phyloP scores from a whole-genome alignment of 768 basidiomycete species.

The Rhodotorula sphaerocarpa region DNA sequence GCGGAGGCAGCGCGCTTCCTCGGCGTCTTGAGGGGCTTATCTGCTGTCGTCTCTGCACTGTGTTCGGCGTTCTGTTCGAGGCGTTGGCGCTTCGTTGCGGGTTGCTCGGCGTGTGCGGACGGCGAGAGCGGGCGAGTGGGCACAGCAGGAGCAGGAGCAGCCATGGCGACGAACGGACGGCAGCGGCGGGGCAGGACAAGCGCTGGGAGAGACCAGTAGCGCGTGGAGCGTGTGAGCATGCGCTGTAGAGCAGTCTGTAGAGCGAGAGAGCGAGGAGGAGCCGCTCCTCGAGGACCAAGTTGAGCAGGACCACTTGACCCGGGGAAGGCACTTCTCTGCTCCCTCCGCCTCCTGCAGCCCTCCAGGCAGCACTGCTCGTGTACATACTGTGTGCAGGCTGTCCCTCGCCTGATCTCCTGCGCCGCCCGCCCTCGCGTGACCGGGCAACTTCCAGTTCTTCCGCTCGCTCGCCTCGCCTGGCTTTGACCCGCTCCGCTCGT shows the following conservation, averaged over 20 bases:
- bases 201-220: neutral
- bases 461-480: neutral
- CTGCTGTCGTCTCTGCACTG: neutral
- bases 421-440: no score
- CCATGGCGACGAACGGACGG: neutral
- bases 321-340: no score
- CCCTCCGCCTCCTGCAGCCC: no score
- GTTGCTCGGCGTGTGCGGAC: neutral
- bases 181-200: neutral
- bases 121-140: conserved; percentile 4
- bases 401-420: no score
- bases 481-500: neutral
- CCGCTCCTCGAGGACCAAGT: no score
- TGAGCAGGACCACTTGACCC: no score
- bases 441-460: neutral
- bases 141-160: no score
- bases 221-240: no score
- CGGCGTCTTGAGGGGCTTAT: conserved; percentile 16
- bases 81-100: neutral
- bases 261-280: no score
- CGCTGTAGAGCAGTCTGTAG: no score
- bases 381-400: no score
- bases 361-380: no score
- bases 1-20: conserved; percentile 44
- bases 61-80: neutral